phyloP scores from a whole-genome alignment of 75 land plant genomes.

The Gnetum montanum region DNA sequence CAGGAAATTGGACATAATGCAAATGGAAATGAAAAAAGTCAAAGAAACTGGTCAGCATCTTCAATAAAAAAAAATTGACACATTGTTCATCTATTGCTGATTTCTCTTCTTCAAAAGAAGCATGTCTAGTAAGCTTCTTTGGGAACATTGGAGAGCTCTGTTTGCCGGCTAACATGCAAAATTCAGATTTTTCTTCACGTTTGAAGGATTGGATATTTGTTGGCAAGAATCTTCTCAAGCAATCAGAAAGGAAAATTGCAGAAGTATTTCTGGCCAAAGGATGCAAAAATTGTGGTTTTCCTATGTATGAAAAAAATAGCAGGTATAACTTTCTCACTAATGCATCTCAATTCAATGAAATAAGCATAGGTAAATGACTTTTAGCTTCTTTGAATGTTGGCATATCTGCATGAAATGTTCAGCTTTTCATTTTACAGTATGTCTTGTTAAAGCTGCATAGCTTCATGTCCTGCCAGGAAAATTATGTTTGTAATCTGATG shows the following conservation, averaged over 20 bases:
- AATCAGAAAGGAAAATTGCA: background rate
- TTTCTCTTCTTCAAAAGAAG: background rate
- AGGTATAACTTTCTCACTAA: background rate
- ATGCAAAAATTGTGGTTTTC: constrained; percentile 11
- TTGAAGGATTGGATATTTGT: constrained; percentile 8
- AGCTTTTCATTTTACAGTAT: too few relatives aligned
- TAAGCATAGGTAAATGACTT: too few relatives aligned
- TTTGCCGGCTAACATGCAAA: background rate
- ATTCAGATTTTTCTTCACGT: background rate
- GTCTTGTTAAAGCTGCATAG: too few relatives aligned
- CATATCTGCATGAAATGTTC: too few relatives aligned
- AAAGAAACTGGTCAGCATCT: constrained; percentile 4
- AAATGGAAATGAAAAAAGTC: background rate
- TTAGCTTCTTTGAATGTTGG: too few relatives aligned
- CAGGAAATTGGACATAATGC: background rate
- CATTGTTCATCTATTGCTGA: constrained; percentile 7
- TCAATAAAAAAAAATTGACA: background rate
- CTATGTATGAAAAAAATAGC: constrained; percentile 1
- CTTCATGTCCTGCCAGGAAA: too few relatives aligned
- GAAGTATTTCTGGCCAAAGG: constrained; percentile 1
- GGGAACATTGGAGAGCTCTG: constrained; percentile 10
- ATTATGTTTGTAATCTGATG: too few relatives aligned
- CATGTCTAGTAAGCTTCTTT: constrained; percentile 3
- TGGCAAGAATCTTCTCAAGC: background rate
- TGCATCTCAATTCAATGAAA: too few relatives aligned